These are phyloP conservation scores for Pholiota molesta DNA, from an alignment of 768 basidiomycete genomes.

Conservation along the genomic window DNA sequence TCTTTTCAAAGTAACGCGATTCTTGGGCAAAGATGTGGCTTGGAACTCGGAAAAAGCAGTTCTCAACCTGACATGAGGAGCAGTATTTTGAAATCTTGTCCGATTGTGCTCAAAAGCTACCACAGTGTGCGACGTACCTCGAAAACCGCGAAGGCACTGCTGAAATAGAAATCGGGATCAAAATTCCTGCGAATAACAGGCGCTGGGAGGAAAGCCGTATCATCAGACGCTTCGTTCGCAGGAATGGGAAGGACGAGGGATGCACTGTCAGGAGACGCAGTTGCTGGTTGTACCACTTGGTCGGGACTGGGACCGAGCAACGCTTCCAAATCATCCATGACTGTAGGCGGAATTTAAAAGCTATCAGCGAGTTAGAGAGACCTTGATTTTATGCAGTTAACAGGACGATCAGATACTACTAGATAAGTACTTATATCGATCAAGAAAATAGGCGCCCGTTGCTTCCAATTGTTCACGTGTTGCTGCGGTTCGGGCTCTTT, in stretches of 20 bases:
- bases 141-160: background rate
- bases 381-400: too few relatives aligned
- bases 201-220: background rate
- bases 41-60: constrained; percentile 14
- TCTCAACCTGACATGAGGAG: constrained; percentile 6
- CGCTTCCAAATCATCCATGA: too few relatives aligned
- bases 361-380: too few relatives aligned
- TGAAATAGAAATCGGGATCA: background rate
- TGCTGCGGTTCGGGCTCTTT: too few relatives aligned
- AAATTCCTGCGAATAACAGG: background rate
- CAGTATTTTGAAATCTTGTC: background rate
- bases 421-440: too few relatives aligned
- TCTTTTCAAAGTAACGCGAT: constrained; percentile 10
- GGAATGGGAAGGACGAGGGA: background rate
- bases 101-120: background rate
- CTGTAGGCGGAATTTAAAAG: too few relatives aligned
- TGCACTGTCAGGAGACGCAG: background rate
- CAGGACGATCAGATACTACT: too few relatives aligned
- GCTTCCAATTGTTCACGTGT: too few relatives aligned
- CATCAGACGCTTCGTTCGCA: background rate
- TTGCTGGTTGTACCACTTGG: too few relatives aligned
- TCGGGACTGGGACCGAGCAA: too few relatives aligned
- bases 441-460: too few relatives aligned
- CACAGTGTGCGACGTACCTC: background rate
- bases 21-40: constrained; percentile 9